phyloP scores from a whole-genome alignment of 768 basidiomycete genomes.

The Trametopsis cervina region DNA sequence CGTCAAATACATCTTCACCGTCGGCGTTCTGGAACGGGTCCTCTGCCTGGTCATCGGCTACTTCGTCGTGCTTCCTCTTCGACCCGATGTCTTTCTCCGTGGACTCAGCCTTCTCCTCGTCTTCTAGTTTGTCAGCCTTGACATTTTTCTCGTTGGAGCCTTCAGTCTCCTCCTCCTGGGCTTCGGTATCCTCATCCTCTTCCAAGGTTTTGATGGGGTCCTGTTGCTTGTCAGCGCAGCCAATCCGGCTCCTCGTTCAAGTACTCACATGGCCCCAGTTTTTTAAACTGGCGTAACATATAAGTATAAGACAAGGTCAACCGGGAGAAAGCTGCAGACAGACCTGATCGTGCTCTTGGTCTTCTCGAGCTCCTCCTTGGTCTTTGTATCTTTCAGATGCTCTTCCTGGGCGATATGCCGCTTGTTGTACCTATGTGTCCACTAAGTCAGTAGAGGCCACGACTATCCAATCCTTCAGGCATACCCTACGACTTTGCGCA shows the following conservation, averaged over 20 bases:
- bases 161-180: neutral
- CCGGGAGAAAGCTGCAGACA: too few relatives aligned
- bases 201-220: neutral
- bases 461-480: too few relatives aligned
- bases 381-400: slow-evolving; percentile 26
- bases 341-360: slow-evolving; percentile 28
- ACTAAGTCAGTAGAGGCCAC: too few relatives aligned
- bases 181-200: slow-evolving; percentile 1
- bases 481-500: slow-evolving; percentile 27
- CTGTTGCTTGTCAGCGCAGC: too few relatives aligned
- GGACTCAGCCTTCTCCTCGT: neutral
- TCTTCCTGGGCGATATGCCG: slow-evolving; percentile 28
- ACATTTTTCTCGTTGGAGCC: neutral
- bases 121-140: neutral
- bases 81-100: slow-evolving; percentile 6
- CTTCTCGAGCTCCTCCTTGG: slow-evolving; percentile 23
- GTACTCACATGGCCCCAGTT: slow-evolving; percentile 29
- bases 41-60: slow-evolving; percentile 1
- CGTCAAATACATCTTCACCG: slow-evolving; percentile 1
- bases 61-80: slow-evolving; percentile 15
- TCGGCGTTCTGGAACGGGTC: neutral
- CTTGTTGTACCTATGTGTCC: slow-evolving; percentile 20
- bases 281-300: slow-evolving; percentile 21
- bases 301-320: too few relatives aligned
- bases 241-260: too few relatives aligned